A percentile compares a stretch with the other conserved stretches of the same genome.
These are phyloP conservation scores for Davidsoniella eucalypti DNA, from an alignment of 2,329 filamentous ascomycete species.

Conservation along the genomic window DNA sequence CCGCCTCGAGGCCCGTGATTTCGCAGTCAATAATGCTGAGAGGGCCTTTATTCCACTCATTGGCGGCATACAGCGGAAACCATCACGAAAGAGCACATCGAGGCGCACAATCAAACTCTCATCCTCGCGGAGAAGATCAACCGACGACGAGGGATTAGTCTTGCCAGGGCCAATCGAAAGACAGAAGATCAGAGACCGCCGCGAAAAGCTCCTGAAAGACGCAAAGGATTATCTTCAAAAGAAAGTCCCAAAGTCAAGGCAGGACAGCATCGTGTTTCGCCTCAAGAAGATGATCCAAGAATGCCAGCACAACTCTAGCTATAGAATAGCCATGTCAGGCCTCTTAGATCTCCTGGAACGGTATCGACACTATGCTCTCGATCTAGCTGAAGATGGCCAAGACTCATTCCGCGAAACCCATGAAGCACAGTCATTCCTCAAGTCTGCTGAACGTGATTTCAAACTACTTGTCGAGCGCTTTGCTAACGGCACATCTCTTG, in stretches of 20 bases:
- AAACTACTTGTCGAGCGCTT: slow-evolving; percentile 86
- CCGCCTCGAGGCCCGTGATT: slow-evolving; percentile 43
- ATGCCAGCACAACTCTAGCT: slow-evolving; percentile 88
- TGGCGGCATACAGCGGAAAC: no score
- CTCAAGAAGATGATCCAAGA: slow-evolving; percentile 96
- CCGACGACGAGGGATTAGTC: slow-evolving; percentile 34
- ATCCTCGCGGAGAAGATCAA: slow-evolving; percentile 39
- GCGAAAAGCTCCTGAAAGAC: slow-evolving; percentile 28
- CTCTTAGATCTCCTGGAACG: slow-evolving; percentile 69
- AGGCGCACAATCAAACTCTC: no score
- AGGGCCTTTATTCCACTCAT: slow-evolving; percentile 22
- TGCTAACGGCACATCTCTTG: slow-evolving; percentile 79
- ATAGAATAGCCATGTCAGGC: slow-evolving; percentile 79
- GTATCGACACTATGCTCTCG: slow-evolving; percentile 61
- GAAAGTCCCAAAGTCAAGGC: slow-evolving; percentile 85
- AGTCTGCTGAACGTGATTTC: slow-evolving; percentile 61
- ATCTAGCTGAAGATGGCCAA: slow-evolving; percentile 44
- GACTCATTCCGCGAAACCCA: slow-evolving; percentile 53
- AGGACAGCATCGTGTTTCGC: slow-evolving; percentile 80
- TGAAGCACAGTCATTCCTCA: slow-evolving; percentile 40
- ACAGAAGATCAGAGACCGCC: slow-evolving; percentile 28
- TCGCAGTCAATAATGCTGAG: slow-evolving; percentile 35
- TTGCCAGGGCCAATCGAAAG: neutral
- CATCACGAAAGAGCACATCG: slow-evolving; percentile 13
- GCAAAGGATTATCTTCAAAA: slow-evolving; percentile 61